Conservation (phyloP, 2,329 filamentous ascomycete genomes). For the Tolypocladium endophyticum region DNA sequence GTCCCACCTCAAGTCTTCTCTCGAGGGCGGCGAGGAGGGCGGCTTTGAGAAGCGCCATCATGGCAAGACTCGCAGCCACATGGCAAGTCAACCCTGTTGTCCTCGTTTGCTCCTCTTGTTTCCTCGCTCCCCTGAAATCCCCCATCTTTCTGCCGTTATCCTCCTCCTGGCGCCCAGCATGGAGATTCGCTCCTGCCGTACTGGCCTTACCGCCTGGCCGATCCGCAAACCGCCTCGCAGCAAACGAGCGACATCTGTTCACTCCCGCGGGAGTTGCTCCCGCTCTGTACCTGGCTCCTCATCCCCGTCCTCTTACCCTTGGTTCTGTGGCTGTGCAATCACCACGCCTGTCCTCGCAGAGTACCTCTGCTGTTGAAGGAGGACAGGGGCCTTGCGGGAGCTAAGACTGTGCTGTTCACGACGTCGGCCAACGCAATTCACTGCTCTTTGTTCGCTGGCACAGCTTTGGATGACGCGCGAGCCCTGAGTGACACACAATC, state of each 20-base stretch:
- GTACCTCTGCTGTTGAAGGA: neutral
- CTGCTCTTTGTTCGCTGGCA: neutral
- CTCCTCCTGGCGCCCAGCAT: neutral
- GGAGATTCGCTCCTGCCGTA: neutral
- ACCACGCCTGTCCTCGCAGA: neutral
- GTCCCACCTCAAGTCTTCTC: constrained; percentile 65
- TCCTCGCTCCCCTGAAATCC: neutral
- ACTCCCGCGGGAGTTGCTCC: neutral
- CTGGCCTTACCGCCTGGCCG: neutral
- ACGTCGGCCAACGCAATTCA: neutral
- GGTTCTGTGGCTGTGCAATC: neutral
- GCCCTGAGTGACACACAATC: neutral
- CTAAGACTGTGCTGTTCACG: neutral
- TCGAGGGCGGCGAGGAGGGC: constrained; percentile 26
- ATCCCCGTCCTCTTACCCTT: neutral
- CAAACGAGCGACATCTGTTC: neutral
- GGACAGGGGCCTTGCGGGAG: neutral
- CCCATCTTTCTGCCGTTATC: neutral
- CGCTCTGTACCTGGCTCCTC: neutral
- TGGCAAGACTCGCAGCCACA: constrained; percentile 77
- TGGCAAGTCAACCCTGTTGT: constrained; percentile 47
- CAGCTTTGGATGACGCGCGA: neutral
- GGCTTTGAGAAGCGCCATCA: constrained; percentile 57
- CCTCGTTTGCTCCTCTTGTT: neutral
- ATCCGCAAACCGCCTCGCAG: neutral